These are phyloP conservation scores for Termitomyces sp. DNA, from an alignment of 768 basidiomycete species.

Conservation along the genomic window DNA sequence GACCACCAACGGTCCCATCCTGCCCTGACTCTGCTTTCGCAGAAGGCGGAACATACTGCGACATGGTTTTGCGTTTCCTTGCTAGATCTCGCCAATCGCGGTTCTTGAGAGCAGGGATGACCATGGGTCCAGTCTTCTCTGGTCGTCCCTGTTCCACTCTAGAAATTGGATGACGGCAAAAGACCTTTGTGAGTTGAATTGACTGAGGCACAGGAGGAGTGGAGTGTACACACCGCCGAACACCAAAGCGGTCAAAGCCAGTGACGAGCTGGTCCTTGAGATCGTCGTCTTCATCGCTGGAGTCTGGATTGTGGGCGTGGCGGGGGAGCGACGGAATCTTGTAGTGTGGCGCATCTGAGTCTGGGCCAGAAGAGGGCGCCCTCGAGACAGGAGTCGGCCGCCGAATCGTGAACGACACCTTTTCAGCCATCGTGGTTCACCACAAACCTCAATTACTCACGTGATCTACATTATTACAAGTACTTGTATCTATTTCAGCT, in stretches of 20 bases:
- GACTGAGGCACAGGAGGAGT: slow-evolving; percentile 27
- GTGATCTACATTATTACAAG: slow-evolving; percentile 1
- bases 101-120: slow-evolving; percentile 85
- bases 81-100: slow-evolving; percentile 87
- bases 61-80: slow-evolving; percentile 50
- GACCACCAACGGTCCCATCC: slow-evolving; percentile 74
- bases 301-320: slow-evolving; percentile 37
- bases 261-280: slow-evolving; percentile 68
- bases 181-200: slow-evolving; percentile 73
- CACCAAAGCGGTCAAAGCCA: slow-evolving; percentile 67
- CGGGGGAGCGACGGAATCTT: slow-evolving; percentile 60
- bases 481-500: slow-evolving; percentile 48
- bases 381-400: slow-evolving; percentile 71
- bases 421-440: slow-evolving; percentile 21
- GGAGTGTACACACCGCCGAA: slow-evolving; percentile 75
- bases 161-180: slow-evolving; percentile 17
- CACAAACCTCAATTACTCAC: slow-evolving; percentile 1
- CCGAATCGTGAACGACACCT: slow-evolving; percentile 82
- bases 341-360: slow-evolving; percentile 51
- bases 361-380: slow-evolving; percentile 55
- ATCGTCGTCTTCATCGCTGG: slow-evolving; percentile 62
- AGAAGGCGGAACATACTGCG: slow-evolving; percentile 63
- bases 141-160: slow-evolving; percentile 44
- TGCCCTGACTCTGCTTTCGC: slow-evolving; percentile 49
- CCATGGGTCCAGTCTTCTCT: slow-evolving; percentile 55